Percentiles rank a stretch among this genome's conserved stretches.
Conservation (phyloP, 352 stramenopile species). For the Thalassiosira exigua region DNA sequence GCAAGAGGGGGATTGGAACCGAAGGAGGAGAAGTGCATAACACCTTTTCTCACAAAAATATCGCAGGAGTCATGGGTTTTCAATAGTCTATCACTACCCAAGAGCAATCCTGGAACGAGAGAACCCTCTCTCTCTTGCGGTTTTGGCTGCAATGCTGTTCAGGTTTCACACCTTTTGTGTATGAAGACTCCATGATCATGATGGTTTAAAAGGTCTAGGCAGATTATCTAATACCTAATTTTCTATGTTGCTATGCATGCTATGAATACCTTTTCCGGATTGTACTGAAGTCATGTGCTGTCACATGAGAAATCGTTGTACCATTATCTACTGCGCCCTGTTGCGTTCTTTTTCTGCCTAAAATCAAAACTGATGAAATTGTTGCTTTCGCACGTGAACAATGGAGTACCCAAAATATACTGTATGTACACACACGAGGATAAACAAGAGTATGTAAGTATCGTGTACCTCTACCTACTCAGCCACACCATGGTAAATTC, state of each 20-base stretch:
- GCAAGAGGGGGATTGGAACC: neutral
- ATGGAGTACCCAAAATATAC: too few relatives aligned
- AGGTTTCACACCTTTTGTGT: neutral
- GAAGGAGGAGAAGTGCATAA: conserved; percentile 1
- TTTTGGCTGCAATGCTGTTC: neutral
- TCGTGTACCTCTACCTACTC: too few relatives aligned
- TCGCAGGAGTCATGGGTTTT: neutral
- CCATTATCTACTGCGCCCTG: too few relatives aligned
- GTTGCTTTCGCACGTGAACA: too few relatives aligned
- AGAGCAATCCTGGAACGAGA: neutral
- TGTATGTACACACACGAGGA: too few relatives aligned
- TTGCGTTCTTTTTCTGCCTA: too few relatives aligned
- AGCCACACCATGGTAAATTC: too few relatives aligned
- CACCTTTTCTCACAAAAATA: neutral
- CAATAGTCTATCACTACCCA: neutral
- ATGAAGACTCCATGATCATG: conserved; percentile 2
- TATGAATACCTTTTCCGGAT: too few relatives aligned
- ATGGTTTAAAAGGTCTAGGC: neutral
- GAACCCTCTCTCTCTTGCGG: neutral
- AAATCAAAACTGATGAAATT: too few relatives aligned
- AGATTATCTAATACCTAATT: neutral
- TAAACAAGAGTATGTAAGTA: too few relatives aligned
- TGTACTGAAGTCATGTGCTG: too few relatives aligned
- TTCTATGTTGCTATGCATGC: neutral
- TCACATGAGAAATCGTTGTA: too few relatives aligned